A percentile compares a stretch with the other conserved stretches of the same genome.
Conservation (phyloP, 1,284 basidiomycete species). For the Peniophora sp. region DNA sequence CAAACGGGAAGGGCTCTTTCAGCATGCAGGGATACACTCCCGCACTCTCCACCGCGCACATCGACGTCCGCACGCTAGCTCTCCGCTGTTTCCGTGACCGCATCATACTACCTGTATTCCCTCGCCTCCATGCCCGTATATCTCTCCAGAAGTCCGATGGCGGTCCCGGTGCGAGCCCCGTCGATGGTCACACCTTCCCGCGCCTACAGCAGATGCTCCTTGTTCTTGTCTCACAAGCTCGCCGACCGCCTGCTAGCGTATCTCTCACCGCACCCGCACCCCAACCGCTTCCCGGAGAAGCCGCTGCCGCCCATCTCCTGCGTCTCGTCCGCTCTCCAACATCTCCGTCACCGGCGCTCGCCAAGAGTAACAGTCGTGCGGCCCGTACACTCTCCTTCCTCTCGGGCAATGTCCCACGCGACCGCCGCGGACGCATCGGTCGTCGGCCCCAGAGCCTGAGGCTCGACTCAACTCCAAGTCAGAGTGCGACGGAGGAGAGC, state of each 20-base stretch:
- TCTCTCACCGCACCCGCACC: slow-evolving; percentile 46
- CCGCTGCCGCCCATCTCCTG: slow-evolving; percentile 56
- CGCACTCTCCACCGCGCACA: slow-evolving; percentile 28
- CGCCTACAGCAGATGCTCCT: slow-evolving; percentile 77
- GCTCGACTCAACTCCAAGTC: slow-evolving; percentile 14
- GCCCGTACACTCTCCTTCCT: slow-evolving; percentile 57
- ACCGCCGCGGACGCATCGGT: slow-evolving; percentile 67
- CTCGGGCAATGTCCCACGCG: slow-evolving; percentile 61
- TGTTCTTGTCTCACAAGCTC: slow-evolving; percentile 59
- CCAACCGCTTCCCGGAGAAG: slow-evolving; percentile 50
- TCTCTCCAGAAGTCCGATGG: slow-evolving; percentile 40
- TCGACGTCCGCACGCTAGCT: slow-evolving; percentile 77
- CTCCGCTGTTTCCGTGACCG: slow-evolving; percentile 77
- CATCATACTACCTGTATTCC: slow-evolving; percentile 59
- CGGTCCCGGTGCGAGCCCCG: slow-evolving; percentile 20
- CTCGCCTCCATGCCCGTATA: slow-evolving; percentile 47
- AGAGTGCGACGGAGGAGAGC: slow-evolving; percentile 7
- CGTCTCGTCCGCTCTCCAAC: slow-evolving; percentile 42
- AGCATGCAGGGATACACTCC: slow-evolving; percentile 21
- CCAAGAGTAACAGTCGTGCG: slow-evolving; percentile 20
- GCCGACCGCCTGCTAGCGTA: slow-evolving; percentile 41
- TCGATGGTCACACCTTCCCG: slow-evolving; percentile 39
- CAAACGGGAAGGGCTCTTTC: slow-evolving; percentile 36
- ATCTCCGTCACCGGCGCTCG: slow-evolving; percentile 20
- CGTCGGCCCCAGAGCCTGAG: slow-evolving; percentile 17